These are phyloP conservation scores for Beta macrorhiza DNA, from an alignment of 179 eudicot genomes.

Conservation along the genomic window DNA sequence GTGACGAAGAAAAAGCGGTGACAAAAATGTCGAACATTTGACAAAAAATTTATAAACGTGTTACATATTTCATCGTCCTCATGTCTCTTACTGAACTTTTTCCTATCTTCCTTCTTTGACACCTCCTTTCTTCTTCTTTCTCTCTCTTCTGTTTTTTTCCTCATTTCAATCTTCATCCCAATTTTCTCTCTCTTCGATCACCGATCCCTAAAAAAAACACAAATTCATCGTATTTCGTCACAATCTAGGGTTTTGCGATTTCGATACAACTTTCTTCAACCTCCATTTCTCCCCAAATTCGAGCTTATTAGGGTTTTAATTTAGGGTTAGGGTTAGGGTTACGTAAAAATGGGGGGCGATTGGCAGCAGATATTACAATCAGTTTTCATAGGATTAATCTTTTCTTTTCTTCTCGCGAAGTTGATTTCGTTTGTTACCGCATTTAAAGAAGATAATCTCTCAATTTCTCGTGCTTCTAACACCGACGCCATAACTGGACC, in stretches of 20 bases:
- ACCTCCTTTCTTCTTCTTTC: neutral
- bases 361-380: slow-evolving; percentile 64
- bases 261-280: neutral
- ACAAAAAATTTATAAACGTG: neutral
- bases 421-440: slow-evolving; percentile 72
- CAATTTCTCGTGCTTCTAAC: slow-evolving; percentile 35
- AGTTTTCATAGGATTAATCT: slow-evolving; percentile 60
- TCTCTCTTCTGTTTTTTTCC: neutral
- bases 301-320: neutral
- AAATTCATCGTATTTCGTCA: neutral
- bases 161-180: neutral
- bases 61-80: slow-evolving; percentile 4
- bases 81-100: neutral
- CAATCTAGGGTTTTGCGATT: neutral
- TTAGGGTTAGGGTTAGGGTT: slow-evolving; percentile 28
- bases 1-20: too few relatives aligned
- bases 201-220: neutral
- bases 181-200: neutral
- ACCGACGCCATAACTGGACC: slow-evolving; percentile 9
- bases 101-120: slow-evolving; percentile 11
- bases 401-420: slow-evolving; percentile 81
- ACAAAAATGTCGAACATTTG: too few relatives aligned
- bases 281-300: neutral
- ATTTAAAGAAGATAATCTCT: slow-evolving; percentile 67
- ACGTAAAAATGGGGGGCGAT: slow-evolving; percentile 39